phyloP scores from a whole-genome alignment of 768 basidiomycete genomes.

The Pluteus cervinus region DNA sequence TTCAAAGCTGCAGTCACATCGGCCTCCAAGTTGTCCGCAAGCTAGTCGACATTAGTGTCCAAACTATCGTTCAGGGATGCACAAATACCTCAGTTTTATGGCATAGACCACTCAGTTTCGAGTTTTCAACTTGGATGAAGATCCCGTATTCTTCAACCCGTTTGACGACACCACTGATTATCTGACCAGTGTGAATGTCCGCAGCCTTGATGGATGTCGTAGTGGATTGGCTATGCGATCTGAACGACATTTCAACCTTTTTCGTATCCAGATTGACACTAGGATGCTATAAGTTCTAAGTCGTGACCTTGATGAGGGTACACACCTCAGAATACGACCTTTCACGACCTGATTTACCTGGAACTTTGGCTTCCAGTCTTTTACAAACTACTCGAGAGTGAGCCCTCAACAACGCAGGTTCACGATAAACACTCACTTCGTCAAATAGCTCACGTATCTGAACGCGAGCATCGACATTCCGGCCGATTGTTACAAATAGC shows the following conservation, averaged over 20 bases:
- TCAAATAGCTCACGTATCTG: conserved; percentile 94
- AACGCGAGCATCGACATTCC: conserved; percentile 82
- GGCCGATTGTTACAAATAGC: conserved; percentile 81
- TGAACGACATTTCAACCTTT: conserved; percentile 89
- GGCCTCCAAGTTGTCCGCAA: conserved; percentile 82
- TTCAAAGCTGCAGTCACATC: conserved; percentile 74
- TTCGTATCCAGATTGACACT: conserved; percentile 69
- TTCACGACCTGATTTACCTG: conserved; percentile 76
- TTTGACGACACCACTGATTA: conserved; percentile 73
- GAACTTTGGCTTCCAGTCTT: conserved; percentile 91
- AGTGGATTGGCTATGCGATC: conserved; percentile 36
- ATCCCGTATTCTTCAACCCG: conserved; percentile 84
- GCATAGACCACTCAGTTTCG: conserved; percentile 84
- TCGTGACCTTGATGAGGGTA: conserved; percentile 1
- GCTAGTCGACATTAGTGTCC: conserved; percentile 32
- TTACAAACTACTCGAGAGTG: conserved; percentile 65
- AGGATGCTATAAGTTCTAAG: conserved; percentile 3
- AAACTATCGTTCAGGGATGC: neutral
- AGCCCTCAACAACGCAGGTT: neutral
- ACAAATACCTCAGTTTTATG: conserved; percentile 81
- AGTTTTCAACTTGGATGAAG: conserved; percentile 86
- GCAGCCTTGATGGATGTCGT: conserved; percentile 33
- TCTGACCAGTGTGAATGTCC: conserved; percentile 77
- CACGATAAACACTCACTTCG: conserved; percentile 38
- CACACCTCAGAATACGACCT: conserved; percentile 78